These are phyloP conservation scores for Lactarius sanguifluus DNA, from an alignment of 768 basidiomycete species.

Conservation along the genomic window DNA sequence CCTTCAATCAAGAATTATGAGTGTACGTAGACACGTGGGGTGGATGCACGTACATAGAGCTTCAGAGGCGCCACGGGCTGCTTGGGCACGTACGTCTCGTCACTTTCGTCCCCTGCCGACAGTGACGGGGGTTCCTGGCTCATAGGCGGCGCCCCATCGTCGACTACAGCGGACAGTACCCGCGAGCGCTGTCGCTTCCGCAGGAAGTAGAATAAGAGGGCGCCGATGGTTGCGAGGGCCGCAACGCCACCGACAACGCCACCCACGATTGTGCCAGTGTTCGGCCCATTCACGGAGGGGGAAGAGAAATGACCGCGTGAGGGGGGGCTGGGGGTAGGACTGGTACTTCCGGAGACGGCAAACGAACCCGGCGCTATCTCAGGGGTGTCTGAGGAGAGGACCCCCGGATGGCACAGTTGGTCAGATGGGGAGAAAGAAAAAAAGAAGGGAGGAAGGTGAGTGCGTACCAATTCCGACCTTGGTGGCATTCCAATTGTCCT, in stretches of 20 bases:
- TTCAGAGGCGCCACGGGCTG: neutral
- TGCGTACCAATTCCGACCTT: neutral
- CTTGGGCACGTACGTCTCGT: neutral
- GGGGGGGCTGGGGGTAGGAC: too few species aligned
- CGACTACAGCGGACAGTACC: neutral
- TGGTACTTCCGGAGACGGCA: neutral
- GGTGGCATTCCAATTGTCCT: neutral
- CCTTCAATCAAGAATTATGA: neutral
- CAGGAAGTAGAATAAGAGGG: neutral
- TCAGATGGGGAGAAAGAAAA: neutral
- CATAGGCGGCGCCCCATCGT: neutral
- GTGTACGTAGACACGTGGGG: too few species aligned
- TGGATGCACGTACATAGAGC: conserved; percentile 14
- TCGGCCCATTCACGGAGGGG: neutral
- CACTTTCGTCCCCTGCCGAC: too few species aligned
- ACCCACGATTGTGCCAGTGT: neutral
- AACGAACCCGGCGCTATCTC: neutral
- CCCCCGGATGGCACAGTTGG: neutral
- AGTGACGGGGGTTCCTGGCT: too few species aligned
- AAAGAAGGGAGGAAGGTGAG: too few species aligned
- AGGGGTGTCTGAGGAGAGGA: neutral
- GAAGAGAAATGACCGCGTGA: neutral
- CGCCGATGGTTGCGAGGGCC: neutral
- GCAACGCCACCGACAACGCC: conserved; percentile 7
- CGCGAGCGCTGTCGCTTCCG: neutral